Evolutionary conservation across 306 rosid species (phyloP).

Genomic region (Datisca glomerata): DNA sequence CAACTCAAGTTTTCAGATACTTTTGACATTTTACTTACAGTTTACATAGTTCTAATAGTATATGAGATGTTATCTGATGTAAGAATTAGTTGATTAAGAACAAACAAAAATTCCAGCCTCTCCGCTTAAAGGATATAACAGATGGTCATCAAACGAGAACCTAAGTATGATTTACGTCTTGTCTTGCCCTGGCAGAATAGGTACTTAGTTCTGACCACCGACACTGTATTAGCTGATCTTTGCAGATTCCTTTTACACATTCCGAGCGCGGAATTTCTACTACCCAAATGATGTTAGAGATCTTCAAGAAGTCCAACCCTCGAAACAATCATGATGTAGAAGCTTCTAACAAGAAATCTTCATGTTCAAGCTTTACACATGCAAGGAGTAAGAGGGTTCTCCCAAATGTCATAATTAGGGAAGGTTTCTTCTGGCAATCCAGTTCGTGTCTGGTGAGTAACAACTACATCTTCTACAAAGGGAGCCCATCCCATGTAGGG

Average conservation of each 20-base stretch:
- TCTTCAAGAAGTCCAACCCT: constrained; percentile 13
- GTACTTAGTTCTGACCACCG: no score
- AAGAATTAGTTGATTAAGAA: not conserved
- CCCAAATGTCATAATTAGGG: constrained; percentile 94
- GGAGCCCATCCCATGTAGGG: constrained; percentile 99
- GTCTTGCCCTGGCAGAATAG: no score
- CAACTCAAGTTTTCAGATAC: no score
- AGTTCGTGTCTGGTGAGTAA: constrained; percentile 79
- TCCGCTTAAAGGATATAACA: not conserved
- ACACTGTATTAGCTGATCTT: constrained; percentile 9
- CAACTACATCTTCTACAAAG: constrained; percentile 83
- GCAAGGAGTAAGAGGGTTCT: constrained; percentile 95
- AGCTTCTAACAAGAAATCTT: constrained; percentile 14
- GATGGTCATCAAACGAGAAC: not conserved
- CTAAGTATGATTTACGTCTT: no score
- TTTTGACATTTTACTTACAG: constrained; percentile 27
- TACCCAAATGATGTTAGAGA: constrained; percentile 6
- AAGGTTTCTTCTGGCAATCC: constrained; percentile 92
- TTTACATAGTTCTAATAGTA: constrained; percentile 26
- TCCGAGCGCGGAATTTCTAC: not conserved
- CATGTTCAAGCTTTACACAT: constrained; percentile 77
- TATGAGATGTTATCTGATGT: no score
- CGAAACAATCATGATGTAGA: constrained; percentile 10
- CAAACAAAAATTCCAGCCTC: not conserved
- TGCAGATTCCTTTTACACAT: constrained; percentile 4